Conservation (phyloP, 2,329 filamentous ascomycete species). For the Mollisia scopiformis region DNA sequence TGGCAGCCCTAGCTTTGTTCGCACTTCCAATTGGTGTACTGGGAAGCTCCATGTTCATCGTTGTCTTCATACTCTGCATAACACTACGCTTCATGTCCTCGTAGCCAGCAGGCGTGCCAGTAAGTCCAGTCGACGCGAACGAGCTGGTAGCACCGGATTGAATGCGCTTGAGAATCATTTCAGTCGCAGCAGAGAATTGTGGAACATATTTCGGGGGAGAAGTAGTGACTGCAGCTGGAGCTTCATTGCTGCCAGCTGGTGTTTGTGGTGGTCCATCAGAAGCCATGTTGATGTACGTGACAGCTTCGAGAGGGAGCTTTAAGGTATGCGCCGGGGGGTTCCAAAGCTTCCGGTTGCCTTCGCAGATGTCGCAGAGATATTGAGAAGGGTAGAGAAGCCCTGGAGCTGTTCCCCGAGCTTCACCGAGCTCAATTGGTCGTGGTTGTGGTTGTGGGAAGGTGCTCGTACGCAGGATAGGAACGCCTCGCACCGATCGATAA, state of each 20-base stretch:
- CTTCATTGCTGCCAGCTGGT: slow-evolving; percentile 22
- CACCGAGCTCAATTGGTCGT: slow-evolving; percentile 24
- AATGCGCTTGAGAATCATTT: slow-evolving; percentile 41
- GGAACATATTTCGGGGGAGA: slow-evolving; percentile 37
- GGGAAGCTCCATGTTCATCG: slow-evolving; percentile 37
- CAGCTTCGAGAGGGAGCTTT: slow-evolving; percentile 5
- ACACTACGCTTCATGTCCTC: slow-evolving; percentile 40
- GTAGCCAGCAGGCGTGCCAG: slow-evolving; percentile 35
- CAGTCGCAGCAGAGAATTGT: slow-evolving; percentile 39
- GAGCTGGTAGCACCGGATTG: slow-evolving; percentile 31
- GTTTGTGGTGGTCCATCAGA: slow-evolving; percentile 28
- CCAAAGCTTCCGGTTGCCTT: background rate
- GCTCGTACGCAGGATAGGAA: no score
- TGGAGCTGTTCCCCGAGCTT: background rate
- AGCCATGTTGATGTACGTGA: slow-evolving; percentile 26
- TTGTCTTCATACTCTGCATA: slow-evolving; percentile 39
- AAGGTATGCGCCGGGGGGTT: slow-evolving; percentile 30
- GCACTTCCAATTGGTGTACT: slow-evolving; percentile 25
- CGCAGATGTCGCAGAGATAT: background rate
- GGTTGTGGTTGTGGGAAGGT: background rate
- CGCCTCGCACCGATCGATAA: background rate
- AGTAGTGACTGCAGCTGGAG: slow-evolving; percentile 20
- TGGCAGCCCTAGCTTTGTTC: slow-evolving; percentile 12
- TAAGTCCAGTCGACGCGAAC: slow-evolving; percentile 32
- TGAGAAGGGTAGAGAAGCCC: background rate